Evolutionary conservation across 331 rosid genomes (phyloP), one percentile per base, ranked within the genome.

Genomic region (Quercus lobata): DNA sequence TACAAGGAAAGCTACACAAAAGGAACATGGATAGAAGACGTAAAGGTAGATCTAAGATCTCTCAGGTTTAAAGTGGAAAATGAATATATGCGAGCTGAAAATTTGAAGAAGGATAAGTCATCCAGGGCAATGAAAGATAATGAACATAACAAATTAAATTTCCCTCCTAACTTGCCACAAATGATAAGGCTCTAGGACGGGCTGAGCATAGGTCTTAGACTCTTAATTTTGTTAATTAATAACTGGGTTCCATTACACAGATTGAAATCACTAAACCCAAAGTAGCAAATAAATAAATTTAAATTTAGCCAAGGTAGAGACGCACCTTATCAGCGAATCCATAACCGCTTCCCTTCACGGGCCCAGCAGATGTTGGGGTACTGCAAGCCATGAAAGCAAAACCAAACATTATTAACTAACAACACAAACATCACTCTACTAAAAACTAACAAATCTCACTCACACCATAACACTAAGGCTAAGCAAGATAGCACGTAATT

Each of bases 271-370:
- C 21, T 21, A 55, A 35, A 34, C 6, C 53, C 22, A 34, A 56
- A 53, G 62, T 25, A 52, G 58, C 81, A 62, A 18, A 53, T 62
- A 70, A 3, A 69, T 53, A 61, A 82, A 57, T 21, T 55, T 71
- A 22, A 11, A 14, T 73, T 65, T 21, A 80, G 22, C 61, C 74
- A 41, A 71, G 17, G 74, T 11, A 57, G 78, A 84, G 58, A 68
- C 86, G 69, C 77, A 94, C 99, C 97, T 93, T 92, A 80, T 95
- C 99, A 44, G 99, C 93, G 80, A 95, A 93, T 87, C 99, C 97
- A 82, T 95, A 95, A 76, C 99, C 92, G 2, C 96, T 88, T 57
- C 99, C 94, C 88, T 88, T 93, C 24, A 46, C 65, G 0, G 87
- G 7, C 68, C 91, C 77, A 76, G 96, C 76, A 2, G 90, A 78